Evolutionary conservation across 495 filamentous ascomycete genomes (phyloP).

Genomic region (Cenococcum geophilum): DNA sequence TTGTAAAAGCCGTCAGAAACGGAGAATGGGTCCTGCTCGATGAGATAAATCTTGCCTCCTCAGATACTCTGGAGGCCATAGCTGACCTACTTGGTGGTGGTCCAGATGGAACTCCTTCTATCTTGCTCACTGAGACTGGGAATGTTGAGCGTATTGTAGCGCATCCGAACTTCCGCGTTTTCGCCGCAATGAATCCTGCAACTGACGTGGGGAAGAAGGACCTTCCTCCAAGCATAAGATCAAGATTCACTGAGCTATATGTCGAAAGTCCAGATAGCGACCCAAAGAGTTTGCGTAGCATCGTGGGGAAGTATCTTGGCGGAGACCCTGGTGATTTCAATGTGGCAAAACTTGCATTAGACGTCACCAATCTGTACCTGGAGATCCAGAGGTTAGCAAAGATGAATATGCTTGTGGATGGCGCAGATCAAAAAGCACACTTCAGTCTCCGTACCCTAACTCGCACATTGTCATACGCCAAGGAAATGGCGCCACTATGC

Average conservation of each 20-base stretch:
- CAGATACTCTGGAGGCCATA: slow-evolving; percentile 90
- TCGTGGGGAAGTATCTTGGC: slow-evolving; percentile 81
- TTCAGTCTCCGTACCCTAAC: slow-evolving; percentile 96
- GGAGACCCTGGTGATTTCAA: slow-evolving; percentile 55
- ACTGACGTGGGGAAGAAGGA: slow-evolving; percentile 96
- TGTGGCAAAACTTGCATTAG: slow-evolving; percentile 54
- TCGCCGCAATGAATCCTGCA: slow-evolving; percentile 98
- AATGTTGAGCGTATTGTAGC: slow-evolving; percentile 81
- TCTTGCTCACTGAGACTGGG: slow-evolving; percentile 86
- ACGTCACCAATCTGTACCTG: slow-evolving; percentile 79
- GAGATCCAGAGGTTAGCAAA: slow-evolving; percentile 76
- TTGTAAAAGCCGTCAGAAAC: slow-evolving; percentile 85
- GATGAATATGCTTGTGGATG: slow-evolving; percentile 80
- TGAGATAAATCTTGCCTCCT: slow-evolving; percentile 92
- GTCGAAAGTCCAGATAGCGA: slow-evolving; percentile 83
- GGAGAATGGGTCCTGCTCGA: slow-evolving; percentile 98
- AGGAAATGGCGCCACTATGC: slow-evolving; percentile 76
- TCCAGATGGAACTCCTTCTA: slow-evolving; percentile 60
- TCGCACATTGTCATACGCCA: slow-evolving; percentile 77
- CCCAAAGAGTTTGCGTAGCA: slow-evolving; percentile 69
- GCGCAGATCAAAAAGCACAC: slow-evolving; percentile 86
- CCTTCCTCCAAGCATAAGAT: slow-evolving; percentile 73
- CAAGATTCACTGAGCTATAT: slow-evolving; percentile 90
- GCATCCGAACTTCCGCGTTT: slow-evolving; percentile 90
- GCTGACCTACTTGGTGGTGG: slow-evolving; percentile 73